Evolutionary conservation across 2,329 filamentous ascomycete species (phyloP).

Genomic region (Plenodomus tracheiphilus): DNA sequence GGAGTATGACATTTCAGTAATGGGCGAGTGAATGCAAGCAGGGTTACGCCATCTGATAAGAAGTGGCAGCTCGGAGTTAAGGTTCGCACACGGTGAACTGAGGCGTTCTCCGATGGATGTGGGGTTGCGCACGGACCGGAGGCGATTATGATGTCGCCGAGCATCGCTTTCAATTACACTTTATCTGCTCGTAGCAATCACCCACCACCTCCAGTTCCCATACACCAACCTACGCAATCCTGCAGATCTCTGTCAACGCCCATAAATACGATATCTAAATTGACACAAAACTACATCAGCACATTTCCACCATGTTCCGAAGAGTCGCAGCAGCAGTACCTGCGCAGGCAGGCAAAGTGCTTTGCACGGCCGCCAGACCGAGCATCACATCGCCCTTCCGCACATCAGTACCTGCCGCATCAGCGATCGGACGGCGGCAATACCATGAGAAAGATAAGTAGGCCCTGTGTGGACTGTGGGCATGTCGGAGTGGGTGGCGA

Average conservation of each 20-base stretch:
- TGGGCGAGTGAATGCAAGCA: not conserved
- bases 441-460: slow-evolving; percentile 70
- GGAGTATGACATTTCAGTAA: slow-evolving; percentile 1
- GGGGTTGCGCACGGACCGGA: slow-evolving; percentile 23
- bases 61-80: slow-evolving; percentile 14
- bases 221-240: slow-evolving; percentile 20
- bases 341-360: slow-evolving; percentile 55
- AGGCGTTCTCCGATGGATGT: slow-evolving; percentile 30
- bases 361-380: slow-evolving; percentile 54
- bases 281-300: slow-evolving; percentile 13
- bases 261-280: not conserved
- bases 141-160: slow-evolving; percentile 30
- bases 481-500: slow-evolving; percentile 16
- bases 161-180: slow-evolving; percentile 20
- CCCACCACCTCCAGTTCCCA: slow-evolving; percentile 26
- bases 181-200: slow-evolving; percentile 26
- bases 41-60: slow-evolving; percentile 24
- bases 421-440: slow-evolving; percentile 49
- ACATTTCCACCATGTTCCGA: slow-evolving; percentile 57
- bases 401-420: slow-evolving; percentile 48
- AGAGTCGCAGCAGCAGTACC: slow-evolving; percentile 59
- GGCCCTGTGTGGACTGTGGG: slow-evolving; percentile 6
- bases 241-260: slow-evolving; percentile 2
- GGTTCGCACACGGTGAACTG: slow-evolving; percentile 8
- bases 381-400: slow-evolving; percentile 52